A percentile compares a stretch with the other conserved stretches of the same genome.
Conservation (phyloP, 2,329 filamentous ascomycete genomes). For the Alternaria sp. region DNA sequence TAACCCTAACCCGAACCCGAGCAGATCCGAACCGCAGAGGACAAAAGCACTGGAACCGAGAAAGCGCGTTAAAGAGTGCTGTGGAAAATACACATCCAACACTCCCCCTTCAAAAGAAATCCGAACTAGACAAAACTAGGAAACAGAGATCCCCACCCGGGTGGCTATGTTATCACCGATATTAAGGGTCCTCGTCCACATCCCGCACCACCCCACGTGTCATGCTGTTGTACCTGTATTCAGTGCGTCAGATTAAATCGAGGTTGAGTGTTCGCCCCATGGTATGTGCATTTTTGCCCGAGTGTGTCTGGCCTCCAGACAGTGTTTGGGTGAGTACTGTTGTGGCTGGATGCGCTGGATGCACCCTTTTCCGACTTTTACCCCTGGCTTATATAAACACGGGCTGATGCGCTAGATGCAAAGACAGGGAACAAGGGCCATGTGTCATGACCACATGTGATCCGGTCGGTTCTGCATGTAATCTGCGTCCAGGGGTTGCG, state of each 20-base stretch:
- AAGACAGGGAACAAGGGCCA: neutral
- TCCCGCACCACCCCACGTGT: neutral
- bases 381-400: slow-evolving; percentile 6
- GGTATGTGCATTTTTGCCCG: neutral
- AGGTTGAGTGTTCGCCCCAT: neutral
- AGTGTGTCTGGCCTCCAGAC: neutral
- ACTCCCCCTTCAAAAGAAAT: neutral
- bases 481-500: neutral
- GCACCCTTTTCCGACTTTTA: neutral
- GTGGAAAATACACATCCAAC: neutral
- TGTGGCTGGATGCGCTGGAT: neutral
- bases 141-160: neutral
- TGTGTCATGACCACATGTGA: neutral
- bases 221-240: neutral
- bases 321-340: neutral
- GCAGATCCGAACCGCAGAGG: neutral
- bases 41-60: neutral
- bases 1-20: neutral
- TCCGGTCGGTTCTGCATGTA: neutral
- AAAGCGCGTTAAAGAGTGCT: neutral
- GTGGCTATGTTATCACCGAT: neutral
- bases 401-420: neutral
- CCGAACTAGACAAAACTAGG: neutral
- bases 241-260: neutral
- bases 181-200: neutral